These are phyloP conservation scores for Metschnikowia bowlesiae DNA, from an alignment of 805 yeast genomes.

Conservation along the genomic window DNA sequence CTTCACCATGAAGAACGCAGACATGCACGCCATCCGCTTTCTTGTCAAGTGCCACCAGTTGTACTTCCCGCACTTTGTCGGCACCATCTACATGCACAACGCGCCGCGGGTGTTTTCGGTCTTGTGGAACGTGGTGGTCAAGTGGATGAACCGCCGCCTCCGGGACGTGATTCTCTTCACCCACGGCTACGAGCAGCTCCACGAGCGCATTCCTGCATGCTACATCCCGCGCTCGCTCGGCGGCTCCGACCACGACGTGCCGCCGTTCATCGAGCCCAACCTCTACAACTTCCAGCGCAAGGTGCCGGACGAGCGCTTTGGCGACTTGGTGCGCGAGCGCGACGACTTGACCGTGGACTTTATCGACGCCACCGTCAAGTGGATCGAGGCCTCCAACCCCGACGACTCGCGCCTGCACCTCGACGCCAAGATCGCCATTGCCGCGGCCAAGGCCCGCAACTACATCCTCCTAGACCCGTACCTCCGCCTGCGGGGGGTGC, in stretches of 20 bases:
- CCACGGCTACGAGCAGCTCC: constrained; percentile 2
- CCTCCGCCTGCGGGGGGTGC: constrained; percentile 8
- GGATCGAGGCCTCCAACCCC: constrained; percentile 10
- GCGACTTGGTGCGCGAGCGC: constrained; percentile 7
- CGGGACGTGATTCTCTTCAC: constrained; percentile 10
- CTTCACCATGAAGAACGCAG: constrained; percentile 13
- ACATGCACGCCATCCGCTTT: constrained; percentile 11
- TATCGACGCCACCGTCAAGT: constrained; percentile 12
- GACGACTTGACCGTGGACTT: constrained; percentile 10
- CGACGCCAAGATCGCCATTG: constrained; percentile 6
- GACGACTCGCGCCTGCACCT: constrained; percentile 7
- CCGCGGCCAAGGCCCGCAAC: constrained; percentile 9
- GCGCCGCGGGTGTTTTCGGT: constrained; percentile 11
- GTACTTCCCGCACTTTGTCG: constrained; percentile 12
- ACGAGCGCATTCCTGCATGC: constrained; percentile 5
- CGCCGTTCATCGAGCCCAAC: constrained; percentile 10
- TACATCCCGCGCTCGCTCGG: constrained; percentile 12
- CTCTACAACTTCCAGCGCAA: constrained; percentile 4
- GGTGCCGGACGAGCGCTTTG: constrained; percentile 8
- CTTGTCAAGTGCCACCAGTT: constrained; percentile 6
- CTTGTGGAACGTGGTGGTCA: constrained; percentile 12
- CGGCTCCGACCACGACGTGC: constrained; percentile 6
- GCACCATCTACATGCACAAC: constrained; percentile 9
- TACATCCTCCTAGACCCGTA: constrained; percentile 12
- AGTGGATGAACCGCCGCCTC: constrained; percentile 12